Evolutionary conservation across 2,329 filamentous ascomycete genomes (phyloP), one percentile per base, ranked within the genome.

Genomic region (Aureobasidium sp.): DNA sequence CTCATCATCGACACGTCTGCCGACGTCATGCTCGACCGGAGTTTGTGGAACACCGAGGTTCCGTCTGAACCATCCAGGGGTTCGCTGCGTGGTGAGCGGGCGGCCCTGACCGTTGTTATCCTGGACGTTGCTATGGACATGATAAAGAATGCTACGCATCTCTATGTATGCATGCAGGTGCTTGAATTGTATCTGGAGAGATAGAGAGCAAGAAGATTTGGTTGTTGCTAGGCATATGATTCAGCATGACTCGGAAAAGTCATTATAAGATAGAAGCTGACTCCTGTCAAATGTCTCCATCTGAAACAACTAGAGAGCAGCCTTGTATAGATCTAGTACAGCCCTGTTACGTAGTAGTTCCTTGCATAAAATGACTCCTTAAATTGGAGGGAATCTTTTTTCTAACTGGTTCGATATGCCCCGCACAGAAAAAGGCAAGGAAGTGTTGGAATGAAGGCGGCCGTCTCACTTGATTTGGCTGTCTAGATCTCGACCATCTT

Each of bases 291-390:
- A 37, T 58, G 54, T 58, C 54, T 58, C 21, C 42, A 48, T 29
- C 42, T 58, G 54, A 58, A 48, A 58, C 54, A 29, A 21, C 42
- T 37, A 58, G 39, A 48, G 25, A 42, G 27, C 27, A 54, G 52
- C 25, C 15, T 42, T 21, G 37, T 30, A 21, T 29, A 44, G 29
- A 10, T 45, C 25, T 29, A 30, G 29, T 29, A 29, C 15, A 36
- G 27, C 25, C 36, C 10, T 45, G 50, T 57, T 57, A 48, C 41
- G 32, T 47, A 48, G 54, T 30, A 8, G 5, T 32, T 47, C 54
- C n/a, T 37, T 48, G 54, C 54, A 48, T 58, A 58, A 58, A 58
- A 58, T 37, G 34, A 32, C 54, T 47, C 30, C 34, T 58, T 48
- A 57, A 45, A 57, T 57, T 57, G 53, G 29, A 36, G 41, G 53